A percentile compares a stretch with the other conserved stretches of the same genome.
Evolutionary conservation across 495 filamentous ascomycete genomes (phyloP).

Genomic region (Penicillium silybi): DNA sequence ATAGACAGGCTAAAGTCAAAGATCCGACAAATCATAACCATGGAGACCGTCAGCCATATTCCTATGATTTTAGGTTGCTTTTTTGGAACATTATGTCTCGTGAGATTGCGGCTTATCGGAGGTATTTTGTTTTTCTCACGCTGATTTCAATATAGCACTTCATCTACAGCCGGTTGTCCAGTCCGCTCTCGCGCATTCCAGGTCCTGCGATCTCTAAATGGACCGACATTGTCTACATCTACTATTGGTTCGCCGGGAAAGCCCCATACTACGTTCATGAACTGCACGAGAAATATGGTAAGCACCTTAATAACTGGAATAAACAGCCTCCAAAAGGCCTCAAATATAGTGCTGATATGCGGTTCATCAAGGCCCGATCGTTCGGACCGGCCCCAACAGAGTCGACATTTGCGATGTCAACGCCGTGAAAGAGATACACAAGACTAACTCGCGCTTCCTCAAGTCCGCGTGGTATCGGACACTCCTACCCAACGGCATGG

Average conservation of each 20-base stretch:
- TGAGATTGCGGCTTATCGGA: background rate
- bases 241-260: slow-evolving; percentile 29
- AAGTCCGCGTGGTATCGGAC: slow-evolving; percentile 22
- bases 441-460: slow-evolving; percentile 24
- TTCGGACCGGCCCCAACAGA: slow-evolving; percentile 34
- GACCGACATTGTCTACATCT: slow-evolving; percentile 29
- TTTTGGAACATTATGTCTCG: background rate
- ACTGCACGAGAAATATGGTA: slow-evolving; percentile 44
- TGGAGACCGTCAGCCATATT: slow-evolving; percentile 4
- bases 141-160: slow-evolving; percentile 2
- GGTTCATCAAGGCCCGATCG: slow-evolving; percentile 33
- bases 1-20: background rate
- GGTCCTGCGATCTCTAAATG: slow-evolving; percentile 31
- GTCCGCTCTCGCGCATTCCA: slow-evolving; percentile 15
- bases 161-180: slow-evolving; percentile 10
- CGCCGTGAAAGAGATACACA: slow-evolving; percentile 38
- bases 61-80: background rate
- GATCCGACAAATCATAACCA: background rate
- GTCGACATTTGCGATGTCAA: slow-evolving; percentile 36
- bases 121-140: too few species aligned
- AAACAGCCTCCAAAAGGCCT: background rate
- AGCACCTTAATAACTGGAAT: background rate
- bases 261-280: slow-evolving; percentile 35
- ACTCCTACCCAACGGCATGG: slow-evolving; percentile 6
- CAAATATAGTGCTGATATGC: slow-evolving; percentile 2